Evolutionary conservation across 352 stramenopile species (phyloP), one percentile per base, ranked within the genome.

Genomic region (Pythium aristosporum): DNA sequence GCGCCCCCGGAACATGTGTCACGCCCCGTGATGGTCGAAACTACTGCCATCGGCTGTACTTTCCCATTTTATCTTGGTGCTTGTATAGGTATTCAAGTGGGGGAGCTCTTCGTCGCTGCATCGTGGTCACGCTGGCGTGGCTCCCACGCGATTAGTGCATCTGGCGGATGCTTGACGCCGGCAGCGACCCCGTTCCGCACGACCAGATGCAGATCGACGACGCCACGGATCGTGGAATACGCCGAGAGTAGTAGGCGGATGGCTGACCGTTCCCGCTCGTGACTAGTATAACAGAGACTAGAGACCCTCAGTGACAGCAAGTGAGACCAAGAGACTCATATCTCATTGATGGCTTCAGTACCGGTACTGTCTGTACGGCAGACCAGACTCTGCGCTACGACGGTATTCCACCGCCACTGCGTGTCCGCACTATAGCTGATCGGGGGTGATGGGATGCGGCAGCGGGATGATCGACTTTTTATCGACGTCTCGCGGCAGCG

Each of bases 381-480:
- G 25, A 5, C 25, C 25, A 1, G 25, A 5, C 5, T 30, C 25
- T 5, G 25, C n/a, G 5, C 5, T 1, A 30, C 3, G 25, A 30
- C 25, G 25, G 25, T 30, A 30, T 5, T 5, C 25, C 25, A 30
- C 1, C 0, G 25, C 25, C 25, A 30, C 25, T 30, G 25, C 34
- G 34, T 13, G 34, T 39, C 34, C 34, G 34, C 11, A 11, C 32
- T 51, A 90, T 28, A 90, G 63, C 47, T 90, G 79, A 59, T 96
- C 87, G 3, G 92, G 91, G 21, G 76, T 90, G 56, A 98, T 76
- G 4, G 89, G 88, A 68, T 96, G 69, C 32, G 72, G 72, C 58
- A 98, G 68, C 28, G 92, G 92, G 47, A 98, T 90, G 68, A 97
- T 89, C 32, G 88, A 97, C 51, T 94, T 91, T 59, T 97, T 97